phyloP scores from a whole-genome alignment of 179 eudicot species.

The Beta macrorhiza region DNA sequence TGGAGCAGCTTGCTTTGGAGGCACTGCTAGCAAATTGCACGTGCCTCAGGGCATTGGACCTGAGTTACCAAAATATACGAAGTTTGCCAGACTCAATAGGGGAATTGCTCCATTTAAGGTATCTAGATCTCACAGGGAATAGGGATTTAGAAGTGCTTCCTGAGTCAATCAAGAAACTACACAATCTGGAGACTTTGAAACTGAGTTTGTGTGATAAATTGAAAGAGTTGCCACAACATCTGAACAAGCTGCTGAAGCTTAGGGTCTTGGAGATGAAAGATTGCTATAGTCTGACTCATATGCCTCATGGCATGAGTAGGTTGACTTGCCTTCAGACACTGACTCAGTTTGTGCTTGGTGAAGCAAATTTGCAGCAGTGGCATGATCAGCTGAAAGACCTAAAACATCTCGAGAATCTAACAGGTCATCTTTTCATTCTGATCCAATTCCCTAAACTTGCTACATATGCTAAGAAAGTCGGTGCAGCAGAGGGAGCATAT shows the following conservation, averaged over 20 bases:
- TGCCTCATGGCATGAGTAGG: slow-evolving; percentile 11
- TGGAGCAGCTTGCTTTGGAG: background rate
- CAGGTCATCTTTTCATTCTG: too few species aligned
- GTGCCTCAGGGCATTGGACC: slow-evolving; percentile 17
- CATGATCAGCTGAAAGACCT: too few species aligned
- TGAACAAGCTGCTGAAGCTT: slow-evolving; percentile 13
- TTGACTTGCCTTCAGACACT: too few species aligned
- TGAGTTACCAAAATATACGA: background rate
- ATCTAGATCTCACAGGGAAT: slow-evolving; percentile 20
- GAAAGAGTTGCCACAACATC: background rate
- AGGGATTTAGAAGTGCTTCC: background rate
- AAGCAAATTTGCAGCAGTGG: too few species aligned
- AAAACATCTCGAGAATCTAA: too few species aligned
- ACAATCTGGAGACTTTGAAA: slow-evolving; percentile 7
- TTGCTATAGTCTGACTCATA: background rate
- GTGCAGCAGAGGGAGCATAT: too few species aligned
- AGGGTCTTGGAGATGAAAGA: background rate
- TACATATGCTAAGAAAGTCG: too few species aligned
- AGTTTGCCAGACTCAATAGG: slow-evolving; percentile 14
- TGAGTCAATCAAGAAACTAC: background rate
- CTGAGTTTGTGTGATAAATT: background rate
- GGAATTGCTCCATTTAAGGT: slow-evolving; percentile 23
- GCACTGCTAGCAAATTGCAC: background rate
- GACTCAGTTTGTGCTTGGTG: too few species aligned
- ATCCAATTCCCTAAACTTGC: too few species aligned